Percentiles rank a stretch among this genome's conserved stretches.
Evolutionary conservation across 768 basidiomycete species (phyloP).

Genomic region (Trametes cinnabarina): DNA sequence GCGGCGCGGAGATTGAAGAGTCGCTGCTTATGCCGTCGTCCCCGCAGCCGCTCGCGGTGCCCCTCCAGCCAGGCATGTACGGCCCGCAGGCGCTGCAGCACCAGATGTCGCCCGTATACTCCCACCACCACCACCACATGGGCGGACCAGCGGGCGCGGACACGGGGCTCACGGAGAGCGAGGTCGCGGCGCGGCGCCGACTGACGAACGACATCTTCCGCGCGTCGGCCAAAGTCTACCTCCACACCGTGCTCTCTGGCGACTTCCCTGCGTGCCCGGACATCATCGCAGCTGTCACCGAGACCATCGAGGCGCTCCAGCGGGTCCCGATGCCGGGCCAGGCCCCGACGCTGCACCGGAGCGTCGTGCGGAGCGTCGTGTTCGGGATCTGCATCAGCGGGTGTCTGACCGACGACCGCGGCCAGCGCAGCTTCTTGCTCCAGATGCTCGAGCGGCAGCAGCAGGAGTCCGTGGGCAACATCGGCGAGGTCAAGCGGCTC

Average conservation of each 20-base stretch:
- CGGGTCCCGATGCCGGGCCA: slow-evolving; percentile 33
- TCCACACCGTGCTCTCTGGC: slow-evolving; percentile 75
- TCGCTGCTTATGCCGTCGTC: slow-evolving; percentile 37
- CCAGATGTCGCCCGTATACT: slow-evolving; percentile 3
- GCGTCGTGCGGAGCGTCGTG: slow-evolving; percentile 74
- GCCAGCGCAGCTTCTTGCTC: slow-evolving; percentile 43
- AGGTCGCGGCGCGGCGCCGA: slow-evolving; percentile 33
- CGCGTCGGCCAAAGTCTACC: slow-evolving; percentile 68
- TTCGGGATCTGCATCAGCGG: slow-evolving; percentile 76
- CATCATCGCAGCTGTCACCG: slow-evolving; percentile 51
- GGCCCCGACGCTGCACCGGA: slow-evolving; percentile 36
- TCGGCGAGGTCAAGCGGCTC: slow-evolving; percentile 49
- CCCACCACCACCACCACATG: neutral
- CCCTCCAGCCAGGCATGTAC: slow-evolving; percentile 16
- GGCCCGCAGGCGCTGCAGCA: slow-evolving; percentile 17
- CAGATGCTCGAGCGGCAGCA: slow-evolving; percentile 50
- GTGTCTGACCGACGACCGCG: slow-evolving; percentile 54
- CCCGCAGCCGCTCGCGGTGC: slow-evolving; percentile 27
- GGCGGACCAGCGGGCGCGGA: slow-evolving; percentile 9
- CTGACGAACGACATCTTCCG: slow-evolving; percentile 58
- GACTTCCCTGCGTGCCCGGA: slow-evolving; percentile 65
- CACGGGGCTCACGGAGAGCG: slow-evolving; percentile 25
- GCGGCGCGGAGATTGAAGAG: slow-evolving; percentile 51
- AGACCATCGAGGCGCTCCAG: slow-evolving; percentile 50
- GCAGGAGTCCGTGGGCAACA: slow-evolving; percentile 61